Evolutionary conservation across 495 filamentous ascomycete species (phyloP).

Genomic region (Penicillium riverlandense): DNA sequence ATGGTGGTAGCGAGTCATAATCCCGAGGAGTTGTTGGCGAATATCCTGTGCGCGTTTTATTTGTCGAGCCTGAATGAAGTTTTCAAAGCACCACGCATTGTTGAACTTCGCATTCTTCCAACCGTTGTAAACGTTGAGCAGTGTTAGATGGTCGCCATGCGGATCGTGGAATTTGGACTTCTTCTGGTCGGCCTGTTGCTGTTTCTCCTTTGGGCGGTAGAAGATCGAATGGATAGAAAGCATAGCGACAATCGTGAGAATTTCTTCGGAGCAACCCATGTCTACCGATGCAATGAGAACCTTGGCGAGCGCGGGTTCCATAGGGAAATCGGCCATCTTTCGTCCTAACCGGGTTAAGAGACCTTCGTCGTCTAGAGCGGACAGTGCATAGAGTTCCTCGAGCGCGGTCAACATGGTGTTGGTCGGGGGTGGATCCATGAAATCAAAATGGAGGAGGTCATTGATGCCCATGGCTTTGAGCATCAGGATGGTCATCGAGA

Average conservation of each 20-base stretch:
- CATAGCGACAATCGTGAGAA: constrained; percentile 94
- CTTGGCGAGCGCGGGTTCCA: constrained; percentile 84
- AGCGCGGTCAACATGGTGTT: constrained; percentile 97
- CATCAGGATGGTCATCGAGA: constrained; percentile 95
- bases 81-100: constrained; percentile 92
- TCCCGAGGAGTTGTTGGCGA: constrained; percentile 81
- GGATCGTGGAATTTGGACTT: constrained; percentile 97
- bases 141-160: constrained; percentile 85
- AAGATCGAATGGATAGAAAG: constrained; percentile 78
- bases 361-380: constrained; percentile 92
- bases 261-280: constrained; percentile 84
- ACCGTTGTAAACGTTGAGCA: constrained; percentile 92
- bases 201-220: constrained; percentile 94
- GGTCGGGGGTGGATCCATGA: constrained; percentile 96
- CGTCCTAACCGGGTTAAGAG: constrained; percentile 85
- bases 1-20: constrained; percentile 85
- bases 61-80: constrained; percentile 87
- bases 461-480: constrained; percentile 99
- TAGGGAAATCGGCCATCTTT: constrained; percentile 98
- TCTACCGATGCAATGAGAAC: constrained; percentile 83
- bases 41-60: constrained; percentile 91
- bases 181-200: constrained; percentile 92
- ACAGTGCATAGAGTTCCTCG: constrained; percentile 89
- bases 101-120: constrained; percentile 82
- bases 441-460: constrained; percentile 94